A percentile compares a stretch with the other conserved stretches of the same genome.
These are phyloP conservation scores for Huntiella decipiens DNA, from an alignment of 2,329 filamentous ascomycete genomes.

Conservation along the genomic window DNA sequence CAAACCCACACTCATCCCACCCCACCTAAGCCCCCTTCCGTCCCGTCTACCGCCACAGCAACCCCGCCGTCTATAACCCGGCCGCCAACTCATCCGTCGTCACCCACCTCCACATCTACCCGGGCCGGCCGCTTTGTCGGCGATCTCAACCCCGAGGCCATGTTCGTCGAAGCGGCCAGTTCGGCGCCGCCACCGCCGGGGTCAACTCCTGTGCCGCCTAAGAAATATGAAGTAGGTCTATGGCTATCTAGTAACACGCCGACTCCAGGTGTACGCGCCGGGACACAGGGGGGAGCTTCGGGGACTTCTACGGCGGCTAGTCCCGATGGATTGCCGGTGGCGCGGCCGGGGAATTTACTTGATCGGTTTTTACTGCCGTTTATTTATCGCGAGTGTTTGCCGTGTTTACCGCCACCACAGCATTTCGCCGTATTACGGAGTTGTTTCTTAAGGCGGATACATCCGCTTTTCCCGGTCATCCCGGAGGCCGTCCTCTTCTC, in stretches of 20 bases:
- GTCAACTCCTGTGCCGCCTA: conserved; percentile 16
- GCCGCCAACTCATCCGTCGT: conserved; percentile 1
- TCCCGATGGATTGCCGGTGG: neutral
- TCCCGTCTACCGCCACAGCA: conserved; percentile 10
- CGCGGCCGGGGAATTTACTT: conserved; percentile 16
- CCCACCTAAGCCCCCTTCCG: conserved; percentile 12
- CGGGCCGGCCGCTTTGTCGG: conserved; percentile 32
- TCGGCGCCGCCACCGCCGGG: conserved; percentile 17
- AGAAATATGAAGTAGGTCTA: conserved; percentile 34
- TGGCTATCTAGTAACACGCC: conserved; percentile 24
- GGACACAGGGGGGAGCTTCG: too few species aligned
- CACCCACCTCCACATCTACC: neutral
- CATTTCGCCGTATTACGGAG: conserved; percentile 27
- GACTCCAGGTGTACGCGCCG: too few species aligned
- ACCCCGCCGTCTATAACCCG: conserved; percentile 1
- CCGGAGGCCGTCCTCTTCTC: conserved; percentile 20
- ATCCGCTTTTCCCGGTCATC: conserved; percentile 35
- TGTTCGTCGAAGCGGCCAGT: conserved; percentile 36
- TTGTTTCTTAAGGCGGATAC: conserved; percentile 32
- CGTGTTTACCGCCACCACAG: conserved; percentile 26
- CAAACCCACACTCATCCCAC: conserved; percentile 1
- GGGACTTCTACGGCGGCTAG: neutral
- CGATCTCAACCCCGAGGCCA: conserved; percentile 39
- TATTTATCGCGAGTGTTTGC: conserved; percentile 26
- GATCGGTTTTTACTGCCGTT: conserved; percentile 24